Evolutionary conservation across 208 protist genomes (phyloP).

Genomic region (Leptomonas pyrrhocoris): DNA sequence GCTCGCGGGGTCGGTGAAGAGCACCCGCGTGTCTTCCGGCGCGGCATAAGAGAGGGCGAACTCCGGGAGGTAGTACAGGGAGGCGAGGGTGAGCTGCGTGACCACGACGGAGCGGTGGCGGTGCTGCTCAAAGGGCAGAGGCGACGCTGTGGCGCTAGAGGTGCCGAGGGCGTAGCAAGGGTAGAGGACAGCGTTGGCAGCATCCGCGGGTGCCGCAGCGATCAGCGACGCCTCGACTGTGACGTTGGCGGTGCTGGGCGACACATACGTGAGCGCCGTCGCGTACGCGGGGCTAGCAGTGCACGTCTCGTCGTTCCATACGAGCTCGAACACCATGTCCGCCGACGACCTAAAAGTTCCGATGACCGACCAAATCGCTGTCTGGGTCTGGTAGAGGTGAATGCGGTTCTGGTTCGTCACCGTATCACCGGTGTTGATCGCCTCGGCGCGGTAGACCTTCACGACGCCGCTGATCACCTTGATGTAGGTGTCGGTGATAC

Average conservation of each 20-base stretch:
- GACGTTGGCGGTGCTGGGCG: slow-evolving; percentile 42
- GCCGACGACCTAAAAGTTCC: slow-evolving; percentile 45
- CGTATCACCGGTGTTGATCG: slow-evolving; percentile 40
- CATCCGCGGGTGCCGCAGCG: slow-evolving; percentile 27
- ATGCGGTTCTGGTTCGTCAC: slow-evolving; percentile 35
- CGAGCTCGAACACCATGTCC: slow-evolving; percentile 45
- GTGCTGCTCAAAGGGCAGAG: slow-evolving; percentile 52
- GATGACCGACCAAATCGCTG: slow-evolving; percentile 47
- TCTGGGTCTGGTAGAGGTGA: slow-evolving; percentile 62
- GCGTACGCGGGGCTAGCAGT: slow-evolving; percentile 39
- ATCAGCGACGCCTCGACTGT: slow-evolving; percentile 50
- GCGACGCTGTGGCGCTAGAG: slow-evolving; percentile 12
- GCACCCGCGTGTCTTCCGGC: slow-evolving; percentile 40
- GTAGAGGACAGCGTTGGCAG: slow-evolving; percentile 25
- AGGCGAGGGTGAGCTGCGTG: slow-evolving; percentile 46
- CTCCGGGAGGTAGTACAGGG: slow-evolving; percentile 65
- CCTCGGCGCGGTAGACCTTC: slow-evolving; percentile 36
- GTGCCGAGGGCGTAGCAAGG: slow-evolving; percentile 35
- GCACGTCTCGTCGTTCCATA: slow-evolving; percentile 65
- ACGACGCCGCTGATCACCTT: slow-evolving; percentile 29
- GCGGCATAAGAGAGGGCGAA: slow-evolving; percentile 39
- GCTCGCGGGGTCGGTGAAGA: slow-evolving; percentile 55
- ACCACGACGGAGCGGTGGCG: slow-evolving; percentile 41
- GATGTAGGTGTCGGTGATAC: slow-evolving; percentile 35
- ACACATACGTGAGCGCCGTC: slow-evolving; percentile 36